phyloP scores from a whole-genome alignment of 177 flowering plant genomes.

The Vitis hybrid region DNA sequence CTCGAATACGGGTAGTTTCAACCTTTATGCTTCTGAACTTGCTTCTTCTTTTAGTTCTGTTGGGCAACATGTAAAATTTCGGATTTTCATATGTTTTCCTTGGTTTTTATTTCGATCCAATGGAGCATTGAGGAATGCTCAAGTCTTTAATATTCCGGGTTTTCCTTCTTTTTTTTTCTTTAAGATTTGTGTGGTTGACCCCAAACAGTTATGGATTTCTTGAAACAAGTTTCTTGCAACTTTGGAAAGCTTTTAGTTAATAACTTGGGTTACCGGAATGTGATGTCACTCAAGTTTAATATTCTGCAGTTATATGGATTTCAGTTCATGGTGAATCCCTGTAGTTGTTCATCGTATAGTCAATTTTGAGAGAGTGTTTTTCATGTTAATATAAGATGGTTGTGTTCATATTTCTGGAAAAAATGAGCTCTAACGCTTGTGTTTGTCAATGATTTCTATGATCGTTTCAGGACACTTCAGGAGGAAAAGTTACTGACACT shows the following conservation, averaged over 20 bases:
- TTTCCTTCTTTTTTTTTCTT: neutral
- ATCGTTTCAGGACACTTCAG: constrained; percentile 27
- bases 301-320: too few relatives aligned
- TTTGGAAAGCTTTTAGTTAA: too few relatives aligned
- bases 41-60: too few relatives aligned
- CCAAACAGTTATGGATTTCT: neutral
- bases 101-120: neutral
- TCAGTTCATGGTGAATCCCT: neutral
- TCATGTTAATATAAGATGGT: neutral
- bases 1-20: too few relatives aligned
- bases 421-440: neutral
- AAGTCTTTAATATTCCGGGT: neutral
- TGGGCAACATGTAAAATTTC: neutral
- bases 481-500: constrained; percentile 17
- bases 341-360: neutral
- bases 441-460: neutral
- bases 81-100: neutral
- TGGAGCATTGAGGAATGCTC: neutral
- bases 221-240: neutral
- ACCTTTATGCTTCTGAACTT: too few relatives aligned
- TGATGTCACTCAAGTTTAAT: too few relatives aligned
- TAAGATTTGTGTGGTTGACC: neutral
- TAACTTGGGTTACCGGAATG: too few relatives aligned
- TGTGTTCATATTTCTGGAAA: neutral
- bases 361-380: neutral